Evolutionary conservation across 139 green algal genomes (phyloP).

Genomic region (Zygnema circumcarinatum): DNA sequence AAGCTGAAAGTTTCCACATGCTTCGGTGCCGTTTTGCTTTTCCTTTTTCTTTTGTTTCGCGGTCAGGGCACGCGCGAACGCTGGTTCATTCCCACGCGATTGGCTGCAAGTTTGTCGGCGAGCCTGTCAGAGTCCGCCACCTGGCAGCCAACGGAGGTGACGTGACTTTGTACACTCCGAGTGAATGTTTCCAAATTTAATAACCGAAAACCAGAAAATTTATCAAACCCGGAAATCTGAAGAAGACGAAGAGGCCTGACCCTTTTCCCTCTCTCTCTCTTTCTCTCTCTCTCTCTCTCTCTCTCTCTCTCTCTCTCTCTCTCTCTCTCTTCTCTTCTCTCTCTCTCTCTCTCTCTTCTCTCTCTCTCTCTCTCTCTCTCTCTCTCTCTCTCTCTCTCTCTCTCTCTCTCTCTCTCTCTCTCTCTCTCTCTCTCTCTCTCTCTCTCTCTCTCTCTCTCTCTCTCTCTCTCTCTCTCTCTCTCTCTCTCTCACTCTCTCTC

Average conservation of each 20-base stretch:
- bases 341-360: not conserved
- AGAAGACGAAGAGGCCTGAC: no score
- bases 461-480: not conserved
- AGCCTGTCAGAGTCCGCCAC: constrained; percentile 43
- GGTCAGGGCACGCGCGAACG: constrained; percentile 1
- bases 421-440: constrained; percentile 19
- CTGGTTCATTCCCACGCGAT: constrained; percentile 51
- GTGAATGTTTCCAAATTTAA: no score
- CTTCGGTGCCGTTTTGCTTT: constrained; percentile 23
- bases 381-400: constrained; percentile 21
- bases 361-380: not conserved
- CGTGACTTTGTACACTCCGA: no score
- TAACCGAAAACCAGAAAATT: no score
- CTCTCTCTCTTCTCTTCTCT: constrained; percentile 18
- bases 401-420: constrained; percentile 37
- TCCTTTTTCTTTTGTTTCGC: not conserved
- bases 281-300: constrained; percentile 24
- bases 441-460: constrained; percentile 14
- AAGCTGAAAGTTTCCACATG: no score
- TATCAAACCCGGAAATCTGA: no score
- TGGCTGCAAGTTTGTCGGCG: constrained; percentile 46
- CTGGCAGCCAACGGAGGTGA: constrained; percentile 30
- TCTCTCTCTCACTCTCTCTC: not conserved
- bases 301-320: constrained; percentile 32
- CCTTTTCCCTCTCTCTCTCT: constrained; percentile 22